Conservation (phyloP, 495 filamentous ascomycete species). For the Talaromyces borbonicus region DNA sequence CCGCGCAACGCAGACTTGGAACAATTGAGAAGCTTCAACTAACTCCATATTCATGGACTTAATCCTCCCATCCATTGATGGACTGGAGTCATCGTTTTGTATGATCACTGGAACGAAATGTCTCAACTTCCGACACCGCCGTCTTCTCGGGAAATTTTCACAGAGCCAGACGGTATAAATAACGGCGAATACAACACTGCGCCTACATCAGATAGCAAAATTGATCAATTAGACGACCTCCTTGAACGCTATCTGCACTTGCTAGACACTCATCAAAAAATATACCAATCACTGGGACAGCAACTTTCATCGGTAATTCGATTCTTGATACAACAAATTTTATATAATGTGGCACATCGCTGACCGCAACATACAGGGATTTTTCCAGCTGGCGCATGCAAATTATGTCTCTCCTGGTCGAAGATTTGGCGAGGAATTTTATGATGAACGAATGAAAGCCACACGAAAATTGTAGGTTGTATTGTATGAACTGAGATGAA, state of each 20-base stretch:
- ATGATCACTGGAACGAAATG: constrained; percentile 14
- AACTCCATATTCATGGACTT: too few relatives aligned
- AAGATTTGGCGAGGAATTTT: constrained; percentile 57
- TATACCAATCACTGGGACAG: constrained; percentile 43
- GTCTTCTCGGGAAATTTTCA: constrained; percentile 24
- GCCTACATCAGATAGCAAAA: constrained; percentile 18
- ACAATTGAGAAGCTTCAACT: too few relatives aligned
- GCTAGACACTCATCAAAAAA: constrained; percentile 57
- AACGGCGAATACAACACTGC: constrained; percentile 14
- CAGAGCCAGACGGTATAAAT: constrained; percentile 13
- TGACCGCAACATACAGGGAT: constrained; percentile 26
- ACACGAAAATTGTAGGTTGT: constrained; percentile 30
- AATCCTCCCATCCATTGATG: too few relatives aligned
- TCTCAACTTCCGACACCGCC: constrained; percentile 30
- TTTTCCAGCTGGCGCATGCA: constrained; percentile 52
- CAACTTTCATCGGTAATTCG: constrained; percentile 48
- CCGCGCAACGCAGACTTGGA: too few relatives aligned
- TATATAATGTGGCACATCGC: neutral
- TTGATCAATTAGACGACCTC: constrained; percentile 47
- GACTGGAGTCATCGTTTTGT: too few relatives aligned
- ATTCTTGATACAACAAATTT: neutral
- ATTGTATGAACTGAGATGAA: neutral
- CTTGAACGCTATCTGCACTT: constrained; percentile 60
- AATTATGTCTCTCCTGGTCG: constrained; percentile 58
- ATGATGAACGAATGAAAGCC: constrained; percentile 65